Evolutionary conservation across 352 stramenopile species (phyloP), one percentile per base, ranked within the genome.

Genomic region (Phytophthora aleatoria): DNA sequence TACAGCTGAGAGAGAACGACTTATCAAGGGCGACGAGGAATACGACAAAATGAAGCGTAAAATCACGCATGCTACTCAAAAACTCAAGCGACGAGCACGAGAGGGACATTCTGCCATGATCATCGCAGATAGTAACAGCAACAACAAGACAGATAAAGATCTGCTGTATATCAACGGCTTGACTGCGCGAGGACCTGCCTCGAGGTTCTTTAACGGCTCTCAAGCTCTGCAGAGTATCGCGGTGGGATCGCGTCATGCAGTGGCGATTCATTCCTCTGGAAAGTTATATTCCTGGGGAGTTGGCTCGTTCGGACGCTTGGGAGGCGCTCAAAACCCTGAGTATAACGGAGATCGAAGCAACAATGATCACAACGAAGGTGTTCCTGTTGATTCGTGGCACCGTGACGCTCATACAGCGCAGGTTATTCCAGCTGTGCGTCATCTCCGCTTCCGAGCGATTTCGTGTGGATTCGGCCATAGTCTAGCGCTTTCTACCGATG

Each of bases 221-320:
- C 76, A 90, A 60, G 85, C 81, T 11, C 42, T 92, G 8, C 41
- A 79, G 24, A 77, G 69, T 54, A 76, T 94, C 55, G 71, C 83
- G 3, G 73, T 92, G 5, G 85, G 85, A 2, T 89, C 85, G 27
- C 78, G 85, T 2, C 85, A 94, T 61, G 83, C 75, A 2, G 54
- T 94, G 0, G 85, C 83, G 0, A 72, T 94, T 20, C 78, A 87
- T 42, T 74, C 85, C 15, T 83, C 81, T 0, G 85, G 85, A 1
- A 84, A 86, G 58, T 50, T 94, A 16, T 80, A 83, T 28, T 76
- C 79, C 0, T 94, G 85, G 85, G 85, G 85, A 12, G 83, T 91
- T 16, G 85, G 85, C 0, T 83, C 81, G 0, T 94, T 89, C 30
- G 83, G 83, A 3, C 74, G 81, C 0, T 77, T 92, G 3, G 85